These are phyloP conservation scores for Wickerhamomyces strasburgensis DNA, from an alignment of 805 yeast species.

Conservation along the genomic window DNA sequence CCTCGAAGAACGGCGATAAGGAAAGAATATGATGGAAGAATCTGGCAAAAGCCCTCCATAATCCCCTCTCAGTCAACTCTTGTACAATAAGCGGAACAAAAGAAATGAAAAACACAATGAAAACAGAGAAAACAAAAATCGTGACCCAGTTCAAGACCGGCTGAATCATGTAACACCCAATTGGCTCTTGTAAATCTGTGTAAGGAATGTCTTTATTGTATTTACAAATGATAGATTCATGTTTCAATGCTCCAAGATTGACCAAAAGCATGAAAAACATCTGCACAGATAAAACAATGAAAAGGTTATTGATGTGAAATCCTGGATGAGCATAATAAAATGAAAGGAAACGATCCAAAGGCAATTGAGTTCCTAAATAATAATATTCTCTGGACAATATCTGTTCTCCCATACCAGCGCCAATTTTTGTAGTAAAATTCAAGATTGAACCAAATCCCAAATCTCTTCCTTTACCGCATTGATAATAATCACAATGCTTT, in stretches of 20 bases:
- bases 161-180: constrained; percentile 79
- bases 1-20: constrained; percentile 88
- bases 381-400: constrained; percentile 87
- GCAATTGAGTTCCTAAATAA: constrained; percentile 83
- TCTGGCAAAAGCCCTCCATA: constrained; percentile 66
- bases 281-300: constrained; percentile 83
- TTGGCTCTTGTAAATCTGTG: constrained; percentile 68
- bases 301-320: constrained; percentile 85
- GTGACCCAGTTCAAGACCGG: constrained; percentile 92
- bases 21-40: constrained; percentile 74
- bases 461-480: constrained; percentile 96
- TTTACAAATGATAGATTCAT: constrained; percentile 65
- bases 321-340: constrained; percentile 98
- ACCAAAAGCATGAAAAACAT: constrained; percentile 75
- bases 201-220: constrained; percentile 64
- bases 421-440: constrained; percentile 92
- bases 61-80: constrained; percentile 82
- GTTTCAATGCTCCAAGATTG: constrained; percentile 71
- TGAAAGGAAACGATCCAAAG: constrained; percentile 83
- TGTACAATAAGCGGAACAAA: constrained; percentile 85
- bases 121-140: constrained; percentile 81
- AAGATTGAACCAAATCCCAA: constrained; percentile 88
- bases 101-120: constrained; percentile 89
- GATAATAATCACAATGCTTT: constrained; percentile 92
- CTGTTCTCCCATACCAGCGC: constrained; percentile 99